Evolutionary conservation across 257 asterid genomes (phyloP).

Genomic region (Plantago elongata): DNA sequence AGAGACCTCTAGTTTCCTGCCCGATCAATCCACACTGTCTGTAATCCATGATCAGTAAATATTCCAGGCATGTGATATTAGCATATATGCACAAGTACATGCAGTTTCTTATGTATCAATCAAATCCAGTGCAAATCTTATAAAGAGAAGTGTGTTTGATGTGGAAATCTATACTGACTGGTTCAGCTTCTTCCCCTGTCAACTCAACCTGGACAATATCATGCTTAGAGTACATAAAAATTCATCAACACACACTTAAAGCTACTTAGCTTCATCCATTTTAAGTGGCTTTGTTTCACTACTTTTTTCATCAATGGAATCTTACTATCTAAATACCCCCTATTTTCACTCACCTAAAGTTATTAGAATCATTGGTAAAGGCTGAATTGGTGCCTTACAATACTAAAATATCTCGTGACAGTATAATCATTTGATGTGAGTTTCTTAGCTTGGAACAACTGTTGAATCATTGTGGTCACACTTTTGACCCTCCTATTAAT

Average conservation of each 20-base stretch:
- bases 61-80: constrained; percentile 3
- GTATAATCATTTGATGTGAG: background rate
- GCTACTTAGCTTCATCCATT: background rate
- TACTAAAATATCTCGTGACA: background rate
- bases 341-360: background rate
- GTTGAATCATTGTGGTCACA: background rate
- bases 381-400: no score
- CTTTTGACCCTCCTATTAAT: background rate
- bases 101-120: constrained; percentile 3
- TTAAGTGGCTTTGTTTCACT: constrained; percentile 18
- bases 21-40: no score
- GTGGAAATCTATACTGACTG: constrained; percentile 19
- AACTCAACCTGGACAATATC: constrained; percentile 14
- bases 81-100: constrained; percentile 4
- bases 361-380: background rate
- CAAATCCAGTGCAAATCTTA: background rate
- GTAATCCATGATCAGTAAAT: background rate
- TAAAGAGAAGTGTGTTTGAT: constrained; percentile 9
- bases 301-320: constrained; percentile 14
- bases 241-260: background rate
- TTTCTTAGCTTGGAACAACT: background rate
- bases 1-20: no score
- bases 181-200: constrained; percentile 30
- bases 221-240: constrained; percentile 3
- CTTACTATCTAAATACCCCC: background rate